Conservation (phyloP, 2,329 filamentous ascomycete species). For the Fusarium tricinctum region DNA sequence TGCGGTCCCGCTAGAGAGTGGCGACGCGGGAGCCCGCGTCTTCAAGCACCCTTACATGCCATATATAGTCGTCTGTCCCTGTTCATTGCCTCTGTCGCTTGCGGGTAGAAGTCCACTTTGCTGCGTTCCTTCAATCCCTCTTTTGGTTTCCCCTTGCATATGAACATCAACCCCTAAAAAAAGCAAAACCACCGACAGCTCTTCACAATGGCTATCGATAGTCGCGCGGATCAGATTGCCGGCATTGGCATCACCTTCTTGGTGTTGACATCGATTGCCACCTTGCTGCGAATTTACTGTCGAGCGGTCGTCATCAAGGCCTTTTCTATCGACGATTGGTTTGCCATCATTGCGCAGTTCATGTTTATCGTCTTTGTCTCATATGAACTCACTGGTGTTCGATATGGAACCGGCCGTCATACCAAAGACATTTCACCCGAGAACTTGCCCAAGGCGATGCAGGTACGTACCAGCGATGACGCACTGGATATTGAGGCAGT, state of each 20-base stretch:
- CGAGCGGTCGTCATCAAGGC: constrained; percentile 52
- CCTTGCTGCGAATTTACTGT: constrained; percentile 52
- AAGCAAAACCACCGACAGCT: not conserved
- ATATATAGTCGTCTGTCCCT: constrained; percentile 14
- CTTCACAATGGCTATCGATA: constrained; percentile 19
- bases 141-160: not conserved
- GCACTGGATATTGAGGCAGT: not conserved
- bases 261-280: constrained; percentile 52
- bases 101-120: constrained; percentile 6
- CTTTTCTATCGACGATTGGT: constrained; percentile 53
- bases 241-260: constrained; percentile 53
- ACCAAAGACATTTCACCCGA: constrained; percentile 1
- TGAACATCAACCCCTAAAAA: not conserved
- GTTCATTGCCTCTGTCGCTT: constrained; percentile 10
- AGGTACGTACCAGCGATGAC: constrained; percentile 39
- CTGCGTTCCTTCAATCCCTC: not conserved
- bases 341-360: constrained; percentile 51
- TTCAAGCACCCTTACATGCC: constrained; percentile 3
- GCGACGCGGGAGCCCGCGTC: not conserved
- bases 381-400: constrained; percentile 12
- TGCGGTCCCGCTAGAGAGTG: not conserved
- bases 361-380: constrained; percentile 22
- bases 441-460: constrained; percentile 49
- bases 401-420: constrained; percentile 25
- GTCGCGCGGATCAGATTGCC: constrained; percentile 39